phyloP scores from a whole-genome alignment of 1,139 yeast species.

The Pichia sp. region DNA sequence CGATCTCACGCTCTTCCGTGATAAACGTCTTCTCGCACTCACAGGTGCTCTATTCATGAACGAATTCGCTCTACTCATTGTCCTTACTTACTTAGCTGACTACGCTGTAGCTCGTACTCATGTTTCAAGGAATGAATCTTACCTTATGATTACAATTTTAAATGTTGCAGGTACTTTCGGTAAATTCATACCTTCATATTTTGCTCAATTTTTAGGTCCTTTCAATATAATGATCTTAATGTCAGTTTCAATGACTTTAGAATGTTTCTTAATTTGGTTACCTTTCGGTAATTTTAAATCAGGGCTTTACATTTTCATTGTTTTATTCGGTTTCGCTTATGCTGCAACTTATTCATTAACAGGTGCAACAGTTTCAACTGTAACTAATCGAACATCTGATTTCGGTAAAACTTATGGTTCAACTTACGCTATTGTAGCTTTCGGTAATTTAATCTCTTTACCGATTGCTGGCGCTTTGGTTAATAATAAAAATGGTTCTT shows the following conservation, averaged over 20 bases:
- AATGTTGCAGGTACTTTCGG: slow-evolving; percentile 56
- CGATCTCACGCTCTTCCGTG: slow-evolving; percentile 40
- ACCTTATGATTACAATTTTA: slow-evolving; percentile 45
- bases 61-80: slow-evolving; percentile 24
- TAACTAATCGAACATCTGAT: slow-evolving; percentile 48
- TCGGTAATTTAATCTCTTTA: slow-evolving; percentile 46
- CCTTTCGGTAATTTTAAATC: slow-evolving; percentile 39
- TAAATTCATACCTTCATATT: slow-evolving; percentile 45
- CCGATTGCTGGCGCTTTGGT: slow-evolving; percentile 50
- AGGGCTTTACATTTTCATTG: slow-evolving; percentile 38
- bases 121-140: slow-evolving; percentile 40
- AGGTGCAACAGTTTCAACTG: slow-evolving; percentile 48
- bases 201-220: slow-evolving; percentile 49
- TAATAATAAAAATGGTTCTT: slow-evolving; percentile 27
- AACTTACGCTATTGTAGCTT: slow-evolving; percentile 56
- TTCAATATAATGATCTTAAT: slow-evolving; percentile 47
- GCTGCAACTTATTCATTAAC: slow-evolving; percentile 26
- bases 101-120: slow-evolving; percentile 50
- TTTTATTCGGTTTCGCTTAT: slow-evolving; percentile 34
- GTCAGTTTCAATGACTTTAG: slow-evolving; percentile 35
- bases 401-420: slow-evolving; percentile 70
- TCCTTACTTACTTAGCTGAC: slow-evolving; percentile 41
- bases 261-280: slow-evolving; percentile 40
- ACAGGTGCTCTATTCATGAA: slow-evolving; percentile 23
- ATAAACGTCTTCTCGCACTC: slow-evolving; percentile 30